phyloP scores from a whole-genome alignment of 1,139 yeast genomes.

The Yamadazyma buinensis region DNA sequence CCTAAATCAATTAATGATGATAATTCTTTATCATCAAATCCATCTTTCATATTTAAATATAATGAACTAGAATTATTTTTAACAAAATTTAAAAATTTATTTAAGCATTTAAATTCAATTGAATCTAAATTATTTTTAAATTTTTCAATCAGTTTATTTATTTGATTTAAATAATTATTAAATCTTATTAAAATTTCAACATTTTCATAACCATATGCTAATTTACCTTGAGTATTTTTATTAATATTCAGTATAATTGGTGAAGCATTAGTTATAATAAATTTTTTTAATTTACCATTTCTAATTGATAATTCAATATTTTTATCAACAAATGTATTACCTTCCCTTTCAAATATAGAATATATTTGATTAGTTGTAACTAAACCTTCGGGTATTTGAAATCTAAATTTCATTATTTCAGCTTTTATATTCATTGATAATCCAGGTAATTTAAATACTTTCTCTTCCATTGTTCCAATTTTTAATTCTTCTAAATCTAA shows the following conservation, averaged over 20 bases:
- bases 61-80: constrained; percentile 26
- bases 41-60: constrained; percentile 24
- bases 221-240: constrained; percentile 29
- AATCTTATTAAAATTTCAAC: constrained; percentile 36
- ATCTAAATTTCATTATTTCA: constrained; percentile 34
- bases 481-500: background rate
- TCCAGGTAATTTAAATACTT: constrained; percentile 33
- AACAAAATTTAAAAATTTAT: constrained; percentile 23
- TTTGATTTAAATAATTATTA: constrained; percentile 19
- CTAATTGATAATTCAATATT: constrained; percentile 33
- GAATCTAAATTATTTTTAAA: background rate
- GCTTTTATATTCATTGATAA: constrained; percentile 34
- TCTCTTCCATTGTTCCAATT: constrained; percentile 20
- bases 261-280: constrained; percentile 42
- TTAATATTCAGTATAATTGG: constrained; percentile 42
- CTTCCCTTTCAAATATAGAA: constrained; percentile 36
- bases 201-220: constrained; percentile 44
- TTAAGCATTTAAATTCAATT: constrained; percentile 10
- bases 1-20: constrained; percentile 46
- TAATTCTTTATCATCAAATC: constrained; percentile 25
- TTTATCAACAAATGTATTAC: constrained; percentile 44
- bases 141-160: constrained; percentile 9
- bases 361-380: constrained; percentile 40
- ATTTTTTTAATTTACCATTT: constrained; percentile 32
- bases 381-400: constrained; percentile 30